Conservation (phyloP, 371 early-diverging fungal species). For the Syncephalastrum monosporum region DNA sequence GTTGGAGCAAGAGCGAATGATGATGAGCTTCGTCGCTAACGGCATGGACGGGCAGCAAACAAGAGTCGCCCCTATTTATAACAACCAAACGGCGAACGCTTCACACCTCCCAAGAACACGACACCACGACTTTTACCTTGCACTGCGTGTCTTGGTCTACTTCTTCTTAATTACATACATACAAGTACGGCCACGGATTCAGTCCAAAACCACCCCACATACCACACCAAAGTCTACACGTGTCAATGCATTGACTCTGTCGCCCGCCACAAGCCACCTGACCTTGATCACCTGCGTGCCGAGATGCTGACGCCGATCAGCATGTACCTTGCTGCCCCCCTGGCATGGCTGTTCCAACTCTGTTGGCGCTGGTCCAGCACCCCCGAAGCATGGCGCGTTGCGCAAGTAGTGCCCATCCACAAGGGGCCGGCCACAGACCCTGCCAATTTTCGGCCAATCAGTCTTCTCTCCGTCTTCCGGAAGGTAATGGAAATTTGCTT, state of each 20-base stretch:
- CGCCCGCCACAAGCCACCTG: constrained; percentile 20
- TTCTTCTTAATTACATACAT: too few relatives aligned
- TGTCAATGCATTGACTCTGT: constrained; percentile 1
- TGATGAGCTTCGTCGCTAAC: too few relatives aligned
- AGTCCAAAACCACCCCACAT: too few relatives aligned
- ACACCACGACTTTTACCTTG: too few relatives aligned
- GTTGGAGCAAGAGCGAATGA: too few relatives aligned
- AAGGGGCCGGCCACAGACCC: constrained; percentile 16
- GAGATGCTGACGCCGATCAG: constrained; percentile 24
- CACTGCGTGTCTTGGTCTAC: too few relatives aligned
- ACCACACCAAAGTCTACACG: too few relatives aligned
- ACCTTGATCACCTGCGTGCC: constrained; percentile 14
- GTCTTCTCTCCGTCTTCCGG: constrained; percentile 14
- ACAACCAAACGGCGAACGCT: too few relatives aligned
- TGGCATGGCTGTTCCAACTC: constrained; percentile 11
- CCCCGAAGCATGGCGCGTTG: constrained; percentile 22
- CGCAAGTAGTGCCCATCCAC: constrained; percentile 23
- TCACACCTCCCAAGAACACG: too few relatives aligned
- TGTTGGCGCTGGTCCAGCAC: constrained; percentile 24
- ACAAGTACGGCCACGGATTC: too few relatives aligned
- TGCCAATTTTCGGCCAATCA: constrained; percentile 21
- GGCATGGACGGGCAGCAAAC: too few relatives aligned
- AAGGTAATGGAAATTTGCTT: constrained; percentile 16
- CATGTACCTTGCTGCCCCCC: background rate
- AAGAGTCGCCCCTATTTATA: too few relatives aligned